Conservation (phyloP, 805 yeast genomes). For the Suhomyces kilbournensis region DNA sequence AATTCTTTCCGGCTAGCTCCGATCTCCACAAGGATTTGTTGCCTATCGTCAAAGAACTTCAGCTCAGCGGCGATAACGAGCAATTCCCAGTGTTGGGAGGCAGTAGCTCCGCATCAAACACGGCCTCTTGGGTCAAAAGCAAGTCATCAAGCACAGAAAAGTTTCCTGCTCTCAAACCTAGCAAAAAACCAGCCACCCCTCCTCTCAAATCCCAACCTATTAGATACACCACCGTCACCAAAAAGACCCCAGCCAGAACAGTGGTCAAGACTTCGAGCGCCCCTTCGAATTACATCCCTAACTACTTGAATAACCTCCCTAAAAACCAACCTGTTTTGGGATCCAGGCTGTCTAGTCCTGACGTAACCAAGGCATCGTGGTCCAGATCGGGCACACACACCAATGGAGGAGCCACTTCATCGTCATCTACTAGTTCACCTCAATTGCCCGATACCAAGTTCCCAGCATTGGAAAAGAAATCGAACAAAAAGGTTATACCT, state of each 20-base stretch:
- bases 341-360: neutral
- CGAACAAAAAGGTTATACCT: conserved; percentile 42
- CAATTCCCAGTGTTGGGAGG: conserved; percentile 50
- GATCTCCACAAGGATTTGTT: conserved; percentile 40
- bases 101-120: conserved; percentile 7
- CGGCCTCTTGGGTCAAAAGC: conserved; percentile 12
- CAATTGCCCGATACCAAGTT: conserved; percentile 32
- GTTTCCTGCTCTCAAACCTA: conserved; percentile 37
- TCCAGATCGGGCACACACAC: neutral
- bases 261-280: conserved; percentile 16
- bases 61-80: conserved; percentile 24
- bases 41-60: conserved; percentile 19
- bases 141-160: conserved; percentile 18
- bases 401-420: neutral
- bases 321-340: conserved; percentile 29
- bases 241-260: conserved; percentile 13
- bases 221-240: conserved; percentile 33
- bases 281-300: conserved; percentile 25
- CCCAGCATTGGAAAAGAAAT: conserved; percentile 49
- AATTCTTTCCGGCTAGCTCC: conserved; percentile 50
- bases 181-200: conserved; percentile 12
- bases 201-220: conserved; percentile 24
- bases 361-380: neutral
- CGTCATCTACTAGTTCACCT: conserved; percentile 12
- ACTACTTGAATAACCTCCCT: conserved; percentile 26